Evolutionary conservation across 1,139 yeast genomes (phyloP).

Genomic region (Candida sanyaensis): DNA sequence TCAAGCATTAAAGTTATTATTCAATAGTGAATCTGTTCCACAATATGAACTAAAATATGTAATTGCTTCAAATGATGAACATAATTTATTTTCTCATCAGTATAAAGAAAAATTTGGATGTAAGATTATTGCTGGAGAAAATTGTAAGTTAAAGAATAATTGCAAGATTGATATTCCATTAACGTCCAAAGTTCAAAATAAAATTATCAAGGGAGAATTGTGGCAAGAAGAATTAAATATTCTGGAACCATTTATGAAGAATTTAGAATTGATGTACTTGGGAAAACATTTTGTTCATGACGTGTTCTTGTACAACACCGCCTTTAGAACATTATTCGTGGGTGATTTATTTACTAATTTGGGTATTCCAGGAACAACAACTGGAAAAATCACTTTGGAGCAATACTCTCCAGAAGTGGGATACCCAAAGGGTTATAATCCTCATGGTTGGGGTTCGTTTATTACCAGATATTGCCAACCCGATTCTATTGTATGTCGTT

Average conservation of each 20-base stretch:
- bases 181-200: slow-evolving; percentile 53
- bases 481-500: slow-evolving; percentile 24
- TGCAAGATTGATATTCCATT: slow-evolving; percentile 17
- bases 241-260: slow-evolving; percentile 21
- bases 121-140: slow-evolving; percentile 8
- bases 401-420: slow-evolving; percentile 41
- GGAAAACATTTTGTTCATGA: slow-evolving; percentile 52
- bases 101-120: slow-evolving; percentile 12
- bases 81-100: slow-evolving; percentile 11
- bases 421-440: slow-evolving; percentile 21
- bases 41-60: slow-evolving; percentile 9
- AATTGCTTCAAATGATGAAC: slow-evolving; percentile 10
- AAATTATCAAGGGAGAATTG: slow-evolving; percentile 53
- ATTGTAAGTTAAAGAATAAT: slow-evolving; percentile 4
- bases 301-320: slow-evolving; percentile 42
- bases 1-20: slow-evolving; percentile 7
- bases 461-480: slow-evolving; percentile 31
- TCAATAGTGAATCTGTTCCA: background rate
- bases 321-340: slow-evolving; percentile 40
- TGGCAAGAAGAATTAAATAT: slow-evolving; percentile 43
- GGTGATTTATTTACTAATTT: slow-evolving; percentile 56
- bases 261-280: slow-evolving; percentile 47
- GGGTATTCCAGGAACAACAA: slow-evolving; percentile 10
- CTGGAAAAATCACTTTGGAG: slow-evolving; percentile 18
- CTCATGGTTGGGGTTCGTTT: slow-evolving; percentile 31